Conservation (phyloP, 208 protist genomes). For the Endotrypanum monterogeii region DNA sequence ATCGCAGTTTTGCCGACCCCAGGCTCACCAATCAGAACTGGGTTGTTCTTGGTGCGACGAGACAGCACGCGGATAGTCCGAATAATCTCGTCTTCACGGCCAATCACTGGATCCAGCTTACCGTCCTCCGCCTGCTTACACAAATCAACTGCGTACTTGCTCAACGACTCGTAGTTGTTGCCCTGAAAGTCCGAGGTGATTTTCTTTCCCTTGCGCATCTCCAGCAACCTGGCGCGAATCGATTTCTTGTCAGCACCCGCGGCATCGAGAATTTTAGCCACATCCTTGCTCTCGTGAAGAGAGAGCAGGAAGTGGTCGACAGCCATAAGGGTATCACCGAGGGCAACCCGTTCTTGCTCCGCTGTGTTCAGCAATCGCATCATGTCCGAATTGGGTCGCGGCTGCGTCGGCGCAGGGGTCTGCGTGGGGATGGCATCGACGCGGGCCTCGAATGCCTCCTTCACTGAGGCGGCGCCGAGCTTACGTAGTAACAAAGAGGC, state of each 20-base stretch:
- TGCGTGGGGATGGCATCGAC: slow-evolving; percentile 63
- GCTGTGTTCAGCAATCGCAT: slow-evolving; percentile 75
- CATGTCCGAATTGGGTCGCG: slow-evolving; percentile 74
- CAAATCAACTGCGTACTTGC: slow-evolving; percentile 97
- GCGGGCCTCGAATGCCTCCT: slow-evolving; percentile 44
- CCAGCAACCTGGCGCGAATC: slow-evolving; percentile 63
- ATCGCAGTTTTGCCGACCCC: slow-evolving; percentile 95
- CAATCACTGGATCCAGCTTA: slow-evolving; percentile 98
- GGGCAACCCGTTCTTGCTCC: slow-evolving; percentile 72
- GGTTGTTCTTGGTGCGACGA: slow-evolving; percentile 99
- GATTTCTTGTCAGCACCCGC: slow-evolving; percentile 61
- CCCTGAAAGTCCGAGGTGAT: slow-evolving; percentile 81
- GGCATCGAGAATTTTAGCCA: slow-evolving; percentile 62
- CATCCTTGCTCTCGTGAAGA: slow-evolving; percentile 64
- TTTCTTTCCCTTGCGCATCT: slow-evolving; percentile 87
- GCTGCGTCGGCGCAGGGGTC: slow-evolving; percentile 60
- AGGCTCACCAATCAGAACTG: slow-evolving; percentile 98
- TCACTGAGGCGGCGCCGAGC: slow-evolving; percentile 51
- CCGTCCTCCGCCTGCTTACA: slow-evolving; percentile 93
- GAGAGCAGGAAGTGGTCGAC: slow-evolving; percentile 83
- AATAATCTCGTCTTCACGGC: slow-evolving; percentile 98
- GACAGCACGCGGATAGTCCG: slow-evolving; percentile 97
- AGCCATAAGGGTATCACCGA: slow-evolving; percentile 76
- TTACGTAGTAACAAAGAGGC: slow-evolving; percentile 66
- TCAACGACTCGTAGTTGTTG: slow-evolving; percentile 92